Base-by-base conservation (phyloP, 2,329 filamentous ascomycete species). In the Talaromyces sp. region DNA sequence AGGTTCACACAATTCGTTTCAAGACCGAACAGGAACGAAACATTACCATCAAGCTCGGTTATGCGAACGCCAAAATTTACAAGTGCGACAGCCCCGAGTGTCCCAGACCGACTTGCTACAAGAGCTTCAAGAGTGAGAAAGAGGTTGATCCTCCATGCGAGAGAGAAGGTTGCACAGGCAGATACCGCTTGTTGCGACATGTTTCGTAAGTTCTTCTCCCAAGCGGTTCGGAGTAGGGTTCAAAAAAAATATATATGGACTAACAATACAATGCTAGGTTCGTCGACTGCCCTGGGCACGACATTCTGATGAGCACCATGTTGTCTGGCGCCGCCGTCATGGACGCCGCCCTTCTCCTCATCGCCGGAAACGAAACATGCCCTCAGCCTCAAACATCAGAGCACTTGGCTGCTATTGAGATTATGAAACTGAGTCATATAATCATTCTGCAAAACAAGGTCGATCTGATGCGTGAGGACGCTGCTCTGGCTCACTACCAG, bases 281-380 rank as follows among this genome's bases (percentile, higher is more conserved):
- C 77, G 95, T 98, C 69, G 95, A 98, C 79, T 98, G 95, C 84
- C 95, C 95, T 61, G 95, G 95, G 79, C 95, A 99, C 91, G 95
- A 99, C 81, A 99, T 99, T 92, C 93, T 99, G 77, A 99, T 99
- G 95, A 98, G 93, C 81, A 99, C 95, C 71, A 99, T 99, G 95
- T 88, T 99, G 84, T 99, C 95, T 74, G 95, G 95, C 73, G 95
- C 95, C 71, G 95, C 95, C 66, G 95, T 99, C 85, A 99, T 99
- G 95, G 95, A 99, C 80, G 95, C 95, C 67, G 95, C 95, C 19
- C 86, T 99, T 63, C 87, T 99, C 60, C 85, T 99, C 59, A 97
- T 99, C 75, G 95, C 95, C 65, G 95, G 95, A 76, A 99, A 99
- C 82, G 95, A 99, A 88, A 88, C 91, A 58, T 98, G 95, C 82